phyloP scores from a whole-genome alignment of 2,329 filamentous ascomycete genomes.

The Reticulascus tulasneorum region DNA sequence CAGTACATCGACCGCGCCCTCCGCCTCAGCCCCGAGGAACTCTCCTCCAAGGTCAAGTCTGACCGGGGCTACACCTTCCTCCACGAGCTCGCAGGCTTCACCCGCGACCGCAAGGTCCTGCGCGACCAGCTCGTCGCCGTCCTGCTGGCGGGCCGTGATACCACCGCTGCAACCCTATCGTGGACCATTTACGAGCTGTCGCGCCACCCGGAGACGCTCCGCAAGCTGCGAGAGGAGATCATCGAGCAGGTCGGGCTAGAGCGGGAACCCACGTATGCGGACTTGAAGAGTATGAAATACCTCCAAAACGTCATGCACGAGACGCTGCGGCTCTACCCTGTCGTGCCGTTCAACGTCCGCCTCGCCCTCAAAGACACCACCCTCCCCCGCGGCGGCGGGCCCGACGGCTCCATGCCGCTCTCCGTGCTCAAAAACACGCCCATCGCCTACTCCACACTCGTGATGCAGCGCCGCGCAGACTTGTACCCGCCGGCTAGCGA shows the following conservation, averaged over 20 bases:
- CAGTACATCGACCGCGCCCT: constrained; percentile 74
- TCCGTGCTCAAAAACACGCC: constrained; percentile 62
- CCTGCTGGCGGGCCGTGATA: constrained; percentile 81
- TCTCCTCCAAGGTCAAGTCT: constrained; percentile 68
- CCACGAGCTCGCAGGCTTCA: constrained; percentile 78
- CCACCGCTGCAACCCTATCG: constrained; percentile 75
- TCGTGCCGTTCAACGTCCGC: constrained; percentile 76
- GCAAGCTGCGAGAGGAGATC: constrained; percentile 72
- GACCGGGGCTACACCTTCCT: constrained; percentile 78
- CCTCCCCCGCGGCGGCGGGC: constrained; percentile 67
- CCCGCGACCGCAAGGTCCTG: constrained; percentile 65
- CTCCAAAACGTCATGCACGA: constrained; percentile 71
- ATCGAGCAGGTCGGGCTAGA: constrained; percentile 59
- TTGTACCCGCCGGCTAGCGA: constrained; percentile 52
- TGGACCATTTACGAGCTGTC: constrained; percentile 83
- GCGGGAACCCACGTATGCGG: constrained; percentile 64
- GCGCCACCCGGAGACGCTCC: constrained; percentile 62
- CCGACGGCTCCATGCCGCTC: constrained; percentile 57
- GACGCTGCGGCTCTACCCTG: constrained; percentile 71
- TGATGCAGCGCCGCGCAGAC: constrained; percentile 68
- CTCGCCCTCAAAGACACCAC: constrained; percentile 69
- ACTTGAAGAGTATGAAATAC: constrained; percentile 87
- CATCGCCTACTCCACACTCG: constrained; percentile 63
- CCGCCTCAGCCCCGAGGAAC: constrained; percentile 63
- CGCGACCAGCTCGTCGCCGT: constrained; percentile 82